phyloP scores from a whole-genome alignment of 1,139 yeast species.

The Kodamaea sp. region DNA sequence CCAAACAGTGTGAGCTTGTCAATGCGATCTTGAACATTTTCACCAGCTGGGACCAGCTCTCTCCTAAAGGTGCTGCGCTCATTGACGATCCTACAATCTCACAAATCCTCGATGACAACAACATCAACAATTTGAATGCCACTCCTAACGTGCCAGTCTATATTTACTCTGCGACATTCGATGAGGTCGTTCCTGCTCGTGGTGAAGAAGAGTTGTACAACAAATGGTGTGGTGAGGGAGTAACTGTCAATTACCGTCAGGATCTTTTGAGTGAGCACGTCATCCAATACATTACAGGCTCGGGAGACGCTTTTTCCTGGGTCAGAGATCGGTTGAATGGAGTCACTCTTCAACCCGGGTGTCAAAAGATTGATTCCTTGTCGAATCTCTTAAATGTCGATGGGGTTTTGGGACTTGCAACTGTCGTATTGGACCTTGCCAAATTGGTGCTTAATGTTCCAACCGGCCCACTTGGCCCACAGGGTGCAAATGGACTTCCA shows the following conservation, averaged over 20 bases:
- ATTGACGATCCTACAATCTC: neutral
- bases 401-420: too few species aligned
- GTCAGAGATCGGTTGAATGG: neutral
- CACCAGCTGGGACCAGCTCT: conserved; percentile 1
- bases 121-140: neutral
- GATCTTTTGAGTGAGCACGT: conserved; percentile 11
- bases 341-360: neutral
- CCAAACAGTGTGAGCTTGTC: neutral
- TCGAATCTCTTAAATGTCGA: too few species aligned
- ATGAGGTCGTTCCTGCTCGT: conserved; percentile 29
- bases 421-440: too few species aligned
- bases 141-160: conserved; percentile 35
- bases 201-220: conserved; percentile 27
- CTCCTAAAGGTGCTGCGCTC: neutral
- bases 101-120: neutral
- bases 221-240: conserved; percentile 26
- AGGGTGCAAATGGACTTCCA: too few species aligned
- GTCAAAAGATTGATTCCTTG: too few species aligned
- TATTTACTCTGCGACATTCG: conserved; percentile 33
- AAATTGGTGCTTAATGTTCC: too few species aligned
- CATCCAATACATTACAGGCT: conserved; percentile 15
- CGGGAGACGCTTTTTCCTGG: conserved; percentile 15
- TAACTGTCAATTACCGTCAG: conserved; percentile 15
- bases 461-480: too few species aligned
- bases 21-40: neutral